Evolutionary conservation across 148 eudicot genomes (phyloP), one percentile per base, ranked within the genome.

Genomic region (Suaeda aralocaspica): DNA sequence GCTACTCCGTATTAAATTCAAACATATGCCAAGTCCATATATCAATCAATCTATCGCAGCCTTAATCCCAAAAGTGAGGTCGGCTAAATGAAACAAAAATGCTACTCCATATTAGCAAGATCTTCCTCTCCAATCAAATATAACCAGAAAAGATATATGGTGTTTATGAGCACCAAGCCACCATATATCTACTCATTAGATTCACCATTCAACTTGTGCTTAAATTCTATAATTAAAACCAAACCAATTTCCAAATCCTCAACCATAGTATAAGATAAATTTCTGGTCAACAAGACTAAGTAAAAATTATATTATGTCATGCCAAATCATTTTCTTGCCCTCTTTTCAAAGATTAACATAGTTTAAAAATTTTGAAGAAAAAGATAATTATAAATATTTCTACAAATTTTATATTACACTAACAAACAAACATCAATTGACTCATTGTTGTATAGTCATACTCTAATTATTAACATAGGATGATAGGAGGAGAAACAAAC

Each of bases 351-450:
- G 26, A 39, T 39, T n/a, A 74, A 58, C 57, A 56, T 58, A 64
- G 16, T 41, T 10, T 28, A 42, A 68, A 60, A 51, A 67, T 58
- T 65, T 36, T 22, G 46, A 50, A 74, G 28, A 46, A 66, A 66
- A 33, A 66, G 58, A 73, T 45, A 60, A 49, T 56, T 62, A 66
- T 45, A 66, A 21, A 21, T 28, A 57, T 51, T 65, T 52, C 24
- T 41, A 58, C 22, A 36, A 33, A 42, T 21, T 33, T 58, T 19
- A 25, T 21, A 31, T 51, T 58, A 69, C 48, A 29, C 53, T 22
- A 69, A 31, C 57, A 65, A 56, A 66, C 76, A 64, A 62, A 64
- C 33, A 4, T 44, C 41, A 56, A 13, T 65, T 65, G 33, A 45
- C 31, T 63, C 41, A 24, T 63, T 9, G 4, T 19, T 59, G 39